A percentile compares a stretch with the other conserved stretches of the same genome.
phyloP scores from a whole-genome alignment of 2,329 filamentous ascomycete genomes.

The Tolypocladium inflatum region DNA sequence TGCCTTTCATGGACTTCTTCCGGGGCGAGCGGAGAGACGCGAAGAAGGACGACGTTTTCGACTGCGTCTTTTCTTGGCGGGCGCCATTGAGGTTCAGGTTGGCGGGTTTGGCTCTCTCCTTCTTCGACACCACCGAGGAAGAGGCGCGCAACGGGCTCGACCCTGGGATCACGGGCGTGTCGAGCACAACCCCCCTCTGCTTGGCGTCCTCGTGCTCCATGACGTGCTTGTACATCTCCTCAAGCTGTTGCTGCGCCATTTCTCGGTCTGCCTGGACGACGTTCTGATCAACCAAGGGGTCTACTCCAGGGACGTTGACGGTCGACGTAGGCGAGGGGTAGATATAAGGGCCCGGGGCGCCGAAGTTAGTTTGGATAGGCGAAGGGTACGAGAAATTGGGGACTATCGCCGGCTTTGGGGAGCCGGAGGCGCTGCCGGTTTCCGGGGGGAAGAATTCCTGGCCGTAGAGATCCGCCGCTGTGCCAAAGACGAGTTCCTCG shows the following conservation, averaged over 20 bases:
- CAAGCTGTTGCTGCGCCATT: conserved; percentile 73
- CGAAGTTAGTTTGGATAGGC: conserved; percentile 25
- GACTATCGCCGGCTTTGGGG: conserved; percentile 15
- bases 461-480: conserved; percentile 11
- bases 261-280: conserved; percentile 66
- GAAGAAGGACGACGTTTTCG: conserved; percentile 48
- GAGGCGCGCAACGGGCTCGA: conserved; percentile 14
- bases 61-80: conserved; percentile 41
- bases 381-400: conserved; percentile 44
- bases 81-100: conserved; percentile 36
- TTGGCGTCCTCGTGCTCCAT: conserved; percentile 78
- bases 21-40: conserved; percentile 52
- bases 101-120: conserved; percentile 38
- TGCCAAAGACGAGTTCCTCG: conserved; percentile 37
- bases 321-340: conserved; percentile 37
- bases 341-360: conserved; percentile 28
- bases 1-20: conserved; percentile 39
- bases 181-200: conserved; percentile 41
- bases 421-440: conserved; percentile 3
- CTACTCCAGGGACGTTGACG: conserved; percentile 44
- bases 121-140: conserved; percentile 26
- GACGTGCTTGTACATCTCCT: conserved; percentile 83
- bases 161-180: conserved; percentile 26
- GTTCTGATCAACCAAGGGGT: conserved; percentile 65
- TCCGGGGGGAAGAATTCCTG: conserved; percentile 7